A percentile compares a stretch with the other conserved stretches of the same genome.
These are phyloP conservation scores for Barnettozyma californica DNA, from an alignment of 805 yeast genomes.

Conservation along the genomic window DNA sequence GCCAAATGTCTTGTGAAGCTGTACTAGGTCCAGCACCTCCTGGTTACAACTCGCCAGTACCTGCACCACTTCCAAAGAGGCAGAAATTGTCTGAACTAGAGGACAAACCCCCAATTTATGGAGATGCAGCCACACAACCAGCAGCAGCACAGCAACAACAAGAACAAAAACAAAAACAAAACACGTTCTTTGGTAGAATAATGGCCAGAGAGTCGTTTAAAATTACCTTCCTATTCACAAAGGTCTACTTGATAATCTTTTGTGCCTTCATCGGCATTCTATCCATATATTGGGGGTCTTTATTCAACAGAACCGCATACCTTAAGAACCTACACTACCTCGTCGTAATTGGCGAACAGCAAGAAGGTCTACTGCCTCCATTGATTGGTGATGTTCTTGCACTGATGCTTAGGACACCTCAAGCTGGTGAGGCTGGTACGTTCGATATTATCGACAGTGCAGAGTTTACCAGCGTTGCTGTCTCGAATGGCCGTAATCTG, in stretches of 20 bases:
- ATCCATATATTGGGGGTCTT: conserved; percentile 25
- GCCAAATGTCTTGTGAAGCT: conserved; percentile 1
- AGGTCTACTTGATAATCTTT: conserved; percentile 6
- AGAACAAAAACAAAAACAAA: no score
- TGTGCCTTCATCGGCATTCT: conserved; percentile 6
- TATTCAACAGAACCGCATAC: conserved; percentile 15
- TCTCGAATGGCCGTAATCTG: conserved; percentile 7
- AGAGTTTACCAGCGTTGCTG: conserved; percentile 7
- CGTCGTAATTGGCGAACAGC: conserved; percentile 20
- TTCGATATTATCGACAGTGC: conserved; percentile 10
- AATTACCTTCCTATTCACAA: conserved; percentile 5
- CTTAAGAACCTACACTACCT: conserved; percentile 15
- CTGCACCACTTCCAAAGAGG: neutral
- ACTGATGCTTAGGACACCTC: conserved; percentile 5
- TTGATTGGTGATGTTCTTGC: conserved; percentile 8
- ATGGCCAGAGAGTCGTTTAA: neutral
- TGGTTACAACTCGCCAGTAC: conserved; percentile 1
- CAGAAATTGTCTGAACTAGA: neutral
- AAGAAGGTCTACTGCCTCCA: conserved; percentile 11
- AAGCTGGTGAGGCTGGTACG: conserved; percentile 14
- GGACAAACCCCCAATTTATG: neutral
- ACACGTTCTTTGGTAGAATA: neutral
- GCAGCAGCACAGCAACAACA: neutral
- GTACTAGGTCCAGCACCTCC: neutral
- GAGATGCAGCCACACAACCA: neutral